These are phyloP conservation scores for Rhizophora mangle DNA, from an alignment of 345 rosid species.

Conservation along the genomic window DNA sequence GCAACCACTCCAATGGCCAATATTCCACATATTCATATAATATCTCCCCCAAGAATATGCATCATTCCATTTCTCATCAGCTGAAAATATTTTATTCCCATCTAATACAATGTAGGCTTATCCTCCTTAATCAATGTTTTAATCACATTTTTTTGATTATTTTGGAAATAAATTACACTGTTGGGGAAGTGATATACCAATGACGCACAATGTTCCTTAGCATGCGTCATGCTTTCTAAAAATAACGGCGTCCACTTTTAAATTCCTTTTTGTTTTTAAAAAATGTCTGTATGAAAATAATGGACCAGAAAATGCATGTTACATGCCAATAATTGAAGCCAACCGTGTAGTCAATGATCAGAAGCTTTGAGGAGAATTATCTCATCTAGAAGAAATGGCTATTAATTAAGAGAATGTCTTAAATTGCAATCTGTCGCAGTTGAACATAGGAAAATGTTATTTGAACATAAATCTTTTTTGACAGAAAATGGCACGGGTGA, in stretches of 20 bases:
- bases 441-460: too few species aligned
- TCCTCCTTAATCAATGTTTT: constrained; percentile 9
- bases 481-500: too few species aligned
- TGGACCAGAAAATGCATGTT: not conserved
- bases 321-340: too few species aligned
- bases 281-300: too few species aligned
- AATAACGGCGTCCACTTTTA: not conserved
- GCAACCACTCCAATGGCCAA: constrained; percentile 24
- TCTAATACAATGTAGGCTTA: not conserved
- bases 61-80: too few species aligned
- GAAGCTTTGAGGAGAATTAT: too few species aligned
- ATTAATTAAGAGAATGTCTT: too few species aligned
- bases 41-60: not conserved
- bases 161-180: not conserved
- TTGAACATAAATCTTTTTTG: too few species aligned
- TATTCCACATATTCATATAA: not conserved
- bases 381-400: too few species aligned
- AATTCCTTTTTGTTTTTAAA: not conserved
- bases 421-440: too few species aligned
- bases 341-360: too few species aligned
- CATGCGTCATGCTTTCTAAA: not conserved
- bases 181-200: constrained; percentile 10
- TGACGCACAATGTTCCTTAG: constrained; percentile 1
- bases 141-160: not conserved
- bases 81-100: not conserved